These are phyloP conservation scores for Dictyophora rubrovolvata DNA, from an alignment of 768 basidiomycete species.

Conservation along the genomic window DNA sequence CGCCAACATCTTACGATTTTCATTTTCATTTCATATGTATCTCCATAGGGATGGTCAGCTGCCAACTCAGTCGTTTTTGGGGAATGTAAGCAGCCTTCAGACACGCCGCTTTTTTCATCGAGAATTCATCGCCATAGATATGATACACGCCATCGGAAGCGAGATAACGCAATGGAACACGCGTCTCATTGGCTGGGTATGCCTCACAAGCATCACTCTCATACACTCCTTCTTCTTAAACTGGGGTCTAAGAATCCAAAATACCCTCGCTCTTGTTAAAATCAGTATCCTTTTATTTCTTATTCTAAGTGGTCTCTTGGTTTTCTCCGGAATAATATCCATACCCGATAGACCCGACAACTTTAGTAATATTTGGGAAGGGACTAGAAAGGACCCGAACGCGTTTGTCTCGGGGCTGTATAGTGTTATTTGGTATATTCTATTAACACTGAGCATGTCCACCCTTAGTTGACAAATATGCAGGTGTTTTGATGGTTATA, in stretches of 20 bases:
- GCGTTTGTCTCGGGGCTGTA: conserved; percentile 57
- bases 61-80: conserved; percentile 59
- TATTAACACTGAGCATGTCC: neutral
- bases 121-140: too few species aligned
- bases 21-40: neutral
- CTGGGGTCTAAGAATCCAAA: conserved; percentile 54
- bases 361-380: conserved; percentile 52
- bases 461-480: neutral
- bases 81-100: conserved; percentile 42
- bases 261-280: conserved; percentile 52
- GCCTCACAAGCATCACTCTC: conserved; percentile 45
- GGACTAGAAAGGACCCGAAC: conserved; percentile 40
- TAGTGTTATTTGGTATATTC: conserved; percentile 54
- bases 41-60: conserved; percentile 41
- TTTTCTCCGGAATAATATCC: neutral
- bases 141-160: conserved; percentile 40
- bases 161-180: conserved; percentile 31
- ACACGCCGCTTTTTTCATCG: neutral
- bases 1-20: neutral
- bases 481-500: conserved; percentile 67
- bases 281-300: conserved; percentile 44
- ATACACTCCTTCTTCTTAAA: conserved; percentile 45
- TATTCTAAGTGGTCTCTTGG: conserved; percentile 41
- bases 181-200: conserved; percentile 44
- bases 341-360: conserved; percentile 34